These are phyloP conservation scores for Naematelia aurantialba DNA, from an alignment of 768 basidiomycete species.

Conservation along the genomic window DNA sequence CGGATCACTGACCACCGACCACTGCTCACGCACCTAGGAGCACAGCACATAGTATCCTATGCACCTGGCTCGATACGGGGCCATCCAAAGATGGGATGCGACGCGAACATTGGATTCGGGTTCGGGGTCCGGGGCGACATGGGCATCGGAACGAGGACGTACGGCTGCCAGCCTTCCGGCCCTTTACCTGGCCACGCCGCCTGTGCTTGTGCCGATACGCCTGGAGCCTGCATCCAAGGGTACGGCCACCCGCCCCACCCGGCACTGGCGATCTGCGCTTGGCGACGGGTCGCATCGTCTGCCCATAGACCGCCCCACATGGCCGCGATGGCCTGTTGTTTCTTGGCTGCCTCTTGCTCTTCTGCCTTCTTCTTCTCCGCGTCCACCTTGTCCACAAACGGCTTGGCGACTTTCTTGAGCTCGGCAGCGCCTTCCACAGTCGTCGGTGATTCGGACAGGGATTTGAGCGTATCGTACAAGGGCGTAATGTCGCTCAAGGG, in stretches of 20 bases:
- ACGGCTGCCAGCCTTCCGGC: conserved; percentile 42
- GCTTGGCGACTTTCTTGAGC: conserved; percentile 26
- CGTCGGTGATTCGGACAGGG: conserved; percentile 19
- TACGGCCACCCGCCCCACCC: conserved; percentile 40
- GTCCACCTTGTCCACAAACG: conserved; percentile 26
- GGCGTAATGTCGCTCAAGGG: conserved; percentile 17
- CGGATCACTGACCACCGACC: no score
- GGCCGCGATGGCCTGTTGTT: conserved; percentile 35
- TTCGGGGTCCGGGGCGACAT: no score
- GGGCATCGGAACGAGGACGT: conserved; percentile 26
- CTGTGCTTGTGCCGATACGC: conserved; percentile 16
- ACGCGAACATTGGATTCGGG: no score
- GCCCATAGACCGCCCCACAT: conserved; percentile 48
- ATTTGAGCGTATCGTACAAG: conserved; percentile 22
- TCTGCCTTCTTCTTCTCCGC: conserved; percentile 31
- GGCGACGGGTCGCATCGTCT: conserved; percentile 17
- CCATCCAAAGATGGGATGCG: conserved; percentile 15
- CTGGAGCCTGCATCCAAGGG: conserved; percentile 29
- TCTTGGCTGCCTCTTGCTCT: conserved; percentile 34
- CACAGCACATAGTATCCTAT: no score
- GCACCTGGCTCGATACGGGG: conserved; percentile 2
- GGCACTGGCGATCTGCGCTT: conserved; percentile 8
- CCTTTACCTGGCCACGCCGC: conserved; percentile 33
- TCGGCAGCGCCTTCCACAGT: conserved; percentile 24
- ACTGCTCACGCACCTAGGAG: no score